Conservation (phyloP, 2,329 filamentous ascomycete species). For the Kalmusia sp. region DNA sequence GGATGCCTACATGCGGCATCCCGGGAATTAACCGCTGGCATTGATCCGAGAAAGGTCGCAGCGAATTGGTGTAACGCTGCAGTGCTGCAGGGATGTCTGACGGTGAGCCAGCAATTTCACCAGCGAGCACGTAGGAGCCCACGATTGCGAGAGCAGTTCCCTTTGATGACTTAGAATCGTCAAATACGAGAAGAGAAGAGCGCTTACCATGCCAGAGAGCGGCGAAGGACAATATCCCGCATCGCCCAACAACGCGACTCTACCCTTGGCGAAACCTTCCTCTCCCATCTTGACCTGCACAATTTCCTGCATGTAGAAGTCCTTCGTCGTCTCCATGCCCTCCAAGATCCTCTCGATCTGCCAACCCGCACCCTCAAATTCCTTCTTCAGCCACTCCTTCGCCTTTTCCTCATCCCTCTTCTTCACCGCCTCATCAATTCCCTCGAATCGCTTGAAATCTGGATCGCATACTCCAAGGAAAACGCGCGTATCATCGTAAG, state of each 20-base stretch:
- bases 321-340: conserved; percentile 48
- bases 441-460: conserved; percentile 25
- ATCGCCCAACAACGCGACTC: conserved; percentile 48
- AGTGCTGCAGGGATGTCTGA: conserved; percentile 30
- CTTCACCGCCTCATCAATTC: conserved; percentile 21
- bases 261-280: conserved; percentile 40
- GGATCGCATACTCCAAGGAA: conserved; percentile 26
- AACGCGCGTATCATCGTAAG: conserved; percentile 26
- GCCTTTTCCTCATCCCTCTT: conserved; percentile 20
- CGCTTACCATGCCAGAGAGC: conserved; percentile 35
- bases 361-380: conserved; percentile 49
- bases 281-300: conserved; percentile 46
- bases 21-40: conserved; percentile 33
- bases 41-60: conserved; percentile 29
- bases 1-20: conserved; percentile 30
- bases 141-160: conserved; percentile 44
- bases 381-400: conserved; percentile 28
- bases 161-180: conserved; percentile 15
- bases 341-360: conserved; percentile 44
- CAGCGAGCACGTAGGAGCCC: conserved; percentile 49
- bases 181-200: not conserved
- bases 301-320: conserved; percentile 56
- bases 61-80: conserved; percentile 25
- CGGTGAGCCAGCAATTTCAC: conserved; percentile 36
- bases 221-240: conserved; percentile 48